phyloP scores from a whole-genome alignment of 495 filamentous ascomycete genomes.

The Penicillium tannophilum region DNA sequence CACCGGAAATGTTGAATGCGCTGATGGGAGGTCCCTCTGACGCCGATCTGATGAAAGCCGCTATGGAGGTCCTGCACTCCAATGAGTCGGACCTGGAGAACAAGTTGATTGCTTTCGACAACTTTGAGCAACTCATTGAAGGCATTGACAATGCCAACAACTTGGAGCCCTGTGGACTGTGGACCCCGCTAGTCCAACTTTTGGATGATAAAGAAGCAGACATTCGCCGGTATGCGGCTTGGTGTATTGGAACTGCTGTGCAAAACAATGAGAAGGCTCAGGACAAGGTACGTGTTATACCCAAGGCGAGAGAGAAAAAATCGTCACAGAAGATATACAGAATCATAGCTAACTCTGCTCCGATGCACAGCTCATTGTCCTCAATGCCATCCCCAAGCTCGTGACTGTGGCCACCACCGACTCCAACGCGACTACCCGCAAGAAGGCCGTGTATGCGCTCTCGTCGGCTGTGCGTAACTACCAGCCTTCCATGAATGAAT shows the following conservation, averaged over 20 bases:
- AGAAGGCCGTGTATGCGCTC: constrained; percentile 86
- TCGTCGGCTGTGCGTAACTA: constrained; percentile 84
- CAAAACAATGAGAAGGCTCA: constrained; percentile 91
- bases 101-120: constrained; percentile 89
- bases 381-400: constrained; percentile 70
- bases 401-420: constrained; percentile 65
- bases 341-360: constrained; percentile 22
- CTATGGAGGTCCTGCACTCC: constrained; percentile 71
- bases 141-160: constrained; percentile 95
- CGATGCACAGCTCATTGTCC: constrained; percentile 55
- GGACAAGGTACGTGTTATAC: constrained; percentile 55
- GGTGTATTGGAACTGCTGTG: constrained; percentile 92
- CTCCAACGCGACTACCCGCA: constrained; percentile 64
- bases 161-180: constrained; percentile 72
- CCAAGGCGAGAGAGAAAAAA: not conserved
- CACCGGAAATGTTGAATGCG: constrained; percentile 64
- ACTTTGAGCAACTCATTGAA: constrained; percentile 92
- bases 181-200: constrained; percentile 73
- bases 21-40: constrained; percentile 84
- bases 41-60: constrained; percentile 82
- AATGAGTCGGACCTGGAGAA: constrained; percentile 69
- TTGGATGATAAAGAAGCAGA: constrained; percentile 68
- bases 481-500: constrained; percentile 68
- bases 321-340: not conserved
- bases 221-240: constrained; percentile 79